Conservation (phyloP, 176 grass and related monocot genomes). For the Puccinellia tenuiflora region DNA sequence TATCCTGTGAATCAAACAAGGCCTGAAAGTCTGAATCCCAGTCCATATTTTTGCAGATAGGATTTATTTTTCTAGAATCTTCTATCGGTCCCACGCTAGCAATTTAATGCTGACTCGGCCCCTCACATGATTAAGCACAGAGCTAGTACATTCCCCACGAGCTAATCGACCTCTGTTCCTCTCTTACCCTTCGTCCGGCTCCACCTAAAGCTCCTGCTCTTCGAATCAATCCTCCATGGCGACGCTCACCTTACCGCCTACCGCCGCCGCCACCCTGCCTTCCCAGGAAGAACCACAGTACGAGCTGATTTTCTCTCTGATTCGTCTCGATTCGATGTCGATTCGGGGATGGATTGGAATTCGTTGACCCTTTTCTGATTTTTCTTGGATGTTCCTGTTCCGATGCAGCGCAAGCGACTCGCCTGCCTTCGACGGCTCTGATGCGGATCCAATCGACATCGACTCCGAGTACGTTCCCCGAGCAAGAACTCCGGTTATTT, state of each 20-base stretch:
- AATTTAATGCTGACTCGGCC: conserved; percentile 12
- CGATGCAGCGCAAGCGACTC: not conserved
- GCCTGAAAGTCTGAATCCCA: no score
- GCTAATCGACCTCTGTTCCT: conserved; percentile 16
- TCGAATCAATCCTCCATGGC: conserved; percentile 29
- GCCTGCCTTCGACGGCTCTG: not conserved
- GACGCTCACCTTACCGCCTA: conserved; percentile 17
- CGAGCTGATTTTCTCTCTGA: not conserved
- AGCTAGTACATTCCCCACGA: not conserved
- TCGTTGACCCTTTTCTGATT: not conserved
- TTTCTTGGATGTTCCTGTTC: not conserved
- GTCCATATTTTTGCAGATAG: not conserved
- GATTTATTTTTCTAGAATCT: not conserved
- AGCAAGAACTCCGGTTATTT: not conserved
- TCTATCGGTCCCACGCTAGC: not conserved
- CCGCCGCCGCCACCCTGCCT: not conserved
- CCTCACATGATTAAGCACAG: conserved; percentile 1
- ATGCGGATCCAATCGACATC: conserved; percentile 18
- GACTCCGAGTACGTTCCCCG: conserved; percentile 32
- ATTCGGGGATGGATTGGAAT: not conserved
- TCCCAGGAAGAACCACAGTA: conserved; percentile 8
- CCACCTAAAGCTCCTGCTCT: not conserved
- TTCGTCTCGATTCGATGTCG: not conserved
- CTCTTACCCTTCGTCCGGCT: conserved; percentile 3
- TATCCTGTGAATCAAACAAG: no score